Base-by-base conservation (phyloP, 2,329 filamentous ascomycete genomes). In the Colletotrichum nymphaeae region DNA sequence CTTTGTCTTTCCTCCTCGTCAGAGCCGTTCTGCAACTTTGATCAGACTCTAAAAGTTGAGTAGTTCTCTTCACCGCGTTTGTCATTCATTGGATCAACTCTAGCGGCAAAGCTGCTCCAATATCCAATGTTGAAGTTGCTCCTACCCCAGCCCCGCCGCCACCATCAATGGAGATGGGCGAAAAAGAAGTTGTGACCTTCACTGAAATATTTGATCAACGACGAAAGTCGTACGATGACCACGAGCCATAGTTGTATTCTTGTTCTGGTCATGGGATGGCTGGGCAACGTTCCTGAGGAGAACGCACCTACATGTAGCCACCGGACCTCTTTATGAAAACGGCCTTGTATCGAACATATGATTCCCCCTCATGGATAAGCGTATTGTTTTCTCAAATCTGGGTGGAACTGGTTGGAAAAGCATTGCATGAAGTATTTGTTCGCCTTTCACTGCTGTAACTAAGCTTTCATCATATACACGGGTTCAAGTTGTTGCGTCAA, bases 41-140 rank as follows among this genome's bases (percentile, higher is more conserved):
- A 1, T 14, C 32, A 7, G 22, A 12, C 4, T 16, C 32, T 42
- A n/a, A 59, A 9, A 5, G 3, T 12, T 19, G 8, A 9, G 16
- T 7, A 70, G 67, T 70, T 53, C 52, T 70, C 12, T 30, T 70
- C 28, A 70, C 55, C 0, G 53, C 55, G 2, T 30, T 70, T 12
- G 9, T 59, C 14, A 42, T 62, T 4, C 56, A 37, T 11, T 67
- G 65, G 65, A 30, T 55, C 28, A 67, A 62, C 28, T 67, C 65
- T 11, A 42, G 42, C 14, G 65, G 56, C 22, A 67, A 30, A n/a
- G 42, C 32, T 5, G n/a, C 32, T 1, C 32, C 32, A 19, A 16
- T 19, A 22, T 28, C 6, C 6, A 22, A 49, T 14, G 12, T 49
- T 2, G 37, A 62, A 11, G 11, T 49, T n/a, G 22, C 7, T 6